Percentiles rank a stretch among this genome's conserved stretches.
Evolutionary conservation across 345 rosid species (phyloP).

Genomic region (Acer negundo): DNA sequence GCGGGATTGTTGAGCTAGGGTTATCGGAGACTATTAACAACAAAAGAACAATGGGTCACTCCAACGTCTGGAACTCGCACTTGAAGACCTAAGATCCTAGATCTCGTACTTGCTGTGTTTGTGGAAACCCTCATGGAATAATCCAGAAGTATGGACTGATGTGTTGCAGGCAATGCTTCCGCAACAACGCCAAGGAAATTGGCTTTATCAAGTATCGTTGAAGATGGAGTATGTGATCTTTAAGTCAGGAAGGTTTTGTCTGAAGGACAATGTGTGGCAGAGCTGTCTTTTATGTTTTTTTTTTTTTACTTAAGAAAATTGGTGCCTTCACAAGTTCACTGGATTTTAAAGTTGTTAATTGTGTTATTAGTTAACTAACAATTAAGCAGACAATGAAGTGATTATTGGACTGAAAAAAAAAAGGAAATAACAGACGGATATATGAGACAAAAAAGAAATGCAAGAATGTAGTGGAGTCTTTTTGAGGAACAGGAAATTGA

Average conservation of each 20-base stretch:
- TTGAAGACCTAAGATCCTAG: no score
- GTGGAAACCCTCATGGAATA: conserved; percentile 56
- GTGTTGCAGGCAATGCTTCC: conserved; percentile 63
- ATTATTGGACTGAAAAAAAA: neutral
- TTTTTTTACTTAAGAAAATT: neutral
- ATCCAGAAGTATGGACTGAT: conserved; percentile 52
- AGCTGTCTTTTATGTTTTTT: neutral
- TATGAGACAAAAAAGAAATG: neutral
- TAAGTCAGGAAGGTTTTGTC: neutral
- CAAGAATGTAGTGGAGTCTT: neutral
- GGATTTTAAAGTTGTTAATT: neutral
- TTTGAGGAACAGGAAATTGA: neutral
- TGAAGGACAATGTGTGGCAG: neutral
- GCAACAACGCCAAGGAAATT: conserved; percentile 56
- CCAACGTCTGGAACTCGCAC: no score
- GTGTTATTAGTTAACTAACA: neutral
- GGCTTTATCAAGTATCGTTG: conserved; percentile 48
- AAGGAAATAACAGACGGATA: no score
- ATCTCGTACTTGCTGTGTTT: no score
- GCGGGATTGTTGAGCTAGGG: no score
- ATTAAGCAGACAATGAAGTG: neutral
- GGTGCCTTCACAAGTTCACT: neutral
- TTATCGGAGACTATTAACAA: no score
- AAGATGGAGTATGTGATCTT: neutral
- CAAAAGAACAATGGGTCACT: no score